Percentiles rank a stretch among this genome's conserved stretches.
Evolutionary conservation across 768 basidiomycete species (phyloP).

Genomic region (Dentipellis sp.): DNA sequence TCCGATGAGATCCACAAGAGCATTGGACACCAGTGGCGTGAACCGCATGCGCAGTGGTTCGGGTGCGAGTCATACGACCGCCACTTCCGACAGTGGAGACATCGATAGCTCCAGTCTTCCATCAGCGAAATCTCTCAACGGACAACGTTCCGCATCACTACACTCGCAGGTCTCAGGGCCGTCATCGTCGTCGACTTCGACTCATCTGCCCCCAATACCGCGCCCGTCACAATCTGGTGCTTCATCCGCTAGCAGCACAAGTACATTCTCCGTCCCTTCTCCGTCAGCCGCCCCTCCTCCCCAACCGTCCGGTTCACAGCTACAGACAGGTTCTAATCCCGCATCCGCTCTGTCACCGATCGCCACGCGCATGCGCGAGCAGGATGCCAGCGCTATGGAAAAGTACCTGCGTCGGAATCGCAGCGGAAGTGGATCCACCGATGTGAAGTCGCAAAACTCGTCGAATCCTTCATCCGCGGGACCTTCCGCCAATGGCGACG

Average conservation of each 20-base stretch:
- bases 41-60: constrained; percentile 16
- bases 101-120: constrained; percentile 11
- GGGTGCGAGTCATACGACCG: constrained; percentile 21
- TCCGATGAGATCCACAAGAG: constrained; percentile 22
- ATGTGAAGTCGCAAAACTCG: constrained; percentile 57
- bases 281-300: constrained; percentile 24
- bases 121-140: constrained; percentile 9
- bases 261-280: constrained; percentile 29
- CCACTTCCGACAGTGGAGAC: constrained; percentile 15
- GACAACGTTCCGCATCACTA: constrained; percentile 22
- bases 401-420: constrained; percentile 77
- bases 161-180: not conserved
- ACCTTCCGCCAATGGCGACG: constrained; percentile 45
- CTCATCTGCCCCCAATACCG: constrained; percentile 14
- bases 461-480: constrained; percentile 37
- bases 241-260: constrained; percentile 45
- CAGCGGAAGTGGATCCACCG: constrained; percentile 73
- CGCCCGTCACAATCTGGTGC: constrained; percentile 35
- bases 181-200: not conserved
- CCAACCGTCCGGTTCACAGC: constrained; percentile 22
- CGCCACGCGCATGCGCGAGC: constrained; percentile 71
- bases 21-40: constrained; percentile 34
- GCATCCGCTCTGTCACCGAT: constrained; percentile 63
- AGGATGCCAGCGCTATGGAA: constrained; percentile 82
- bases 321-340: constrained; percentile 20